A percentile compares a stretch with the other conserved stretches of the same genome.
phyloP scores from a whole-genome alignment of 2,329 filamentous ascomycete species.

The Neurospora sp. region DNA sequence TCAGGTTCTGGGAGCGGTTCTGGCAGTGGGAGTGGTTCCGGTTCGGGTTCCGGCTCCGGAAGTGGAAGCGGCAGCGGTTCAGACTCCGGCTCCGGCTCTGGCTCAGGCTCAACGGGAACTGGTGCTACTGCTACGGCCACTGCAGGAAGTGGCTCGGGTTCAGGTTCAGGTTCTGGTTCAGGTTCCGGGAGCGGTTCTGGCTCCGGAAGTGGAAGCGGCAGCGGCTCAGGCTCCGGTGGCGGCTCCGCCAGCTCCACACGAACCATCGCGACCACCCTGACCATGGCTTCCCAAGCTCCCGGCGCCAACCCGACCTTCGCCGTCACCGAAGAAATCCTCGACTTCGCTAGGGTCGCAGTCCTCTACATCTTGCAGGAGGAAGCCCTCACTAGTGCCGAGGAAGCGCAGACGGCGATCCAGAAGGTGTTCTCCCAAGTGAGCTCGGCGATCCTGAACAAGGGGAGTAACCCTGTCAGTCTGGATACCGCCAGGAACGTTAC shows the following conservation, averaged over 20 bases:
- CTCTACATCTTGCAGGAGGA: conserved; percentile 52
- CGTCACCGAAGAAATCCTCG: conserved; percentile 45
- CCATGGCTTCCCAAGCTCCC: conserved; percentile 15
- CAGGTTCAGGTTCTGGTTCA: conserved; percentile 5
- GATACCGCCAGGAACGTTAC: conserved; percentile 28
- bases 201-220: not conserved
- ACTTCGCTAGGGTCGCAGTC: conserved; percentile 54
- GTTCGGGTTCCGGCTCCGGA: conserved; percentile 2
- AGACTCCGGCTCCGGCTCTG: conserved; percentile 9
- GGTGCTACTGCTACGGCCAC: not conserved
- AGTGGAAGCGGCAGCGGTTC: conserved; percentile 3
- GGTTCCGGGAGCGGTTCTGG: not conserved
- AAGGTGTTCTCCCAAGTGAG: conserved; percentile 33
- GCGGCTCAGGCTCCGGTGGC: conserved; percentile 7
- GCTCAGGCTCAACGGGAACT: no score
- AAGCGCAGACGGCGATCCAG: conserved; percentile 45
- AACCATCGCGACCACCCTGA: conserved; percentile 18
- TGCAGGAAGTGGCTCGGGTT: conserved; percentile 11
- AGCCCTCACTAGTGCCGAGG: conserved; percentile 37
- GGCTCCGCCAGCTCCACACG: conserved; percentile 19
- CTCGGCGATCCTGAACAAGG: not conserved
- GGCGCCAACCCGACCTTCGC: conserved; percentile 30
- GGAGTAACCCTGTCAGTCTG: conserved; percentile 15
- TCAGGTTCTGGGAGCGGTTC: not conserved
- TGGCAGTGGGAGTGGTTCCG: conserved; percentile 18